Evolutionary conservation across 768 basidiomycete species (phyloP), one percentile per base, ranked within the genome.

Genomic region (Boletus eberwhitei): DNA sequence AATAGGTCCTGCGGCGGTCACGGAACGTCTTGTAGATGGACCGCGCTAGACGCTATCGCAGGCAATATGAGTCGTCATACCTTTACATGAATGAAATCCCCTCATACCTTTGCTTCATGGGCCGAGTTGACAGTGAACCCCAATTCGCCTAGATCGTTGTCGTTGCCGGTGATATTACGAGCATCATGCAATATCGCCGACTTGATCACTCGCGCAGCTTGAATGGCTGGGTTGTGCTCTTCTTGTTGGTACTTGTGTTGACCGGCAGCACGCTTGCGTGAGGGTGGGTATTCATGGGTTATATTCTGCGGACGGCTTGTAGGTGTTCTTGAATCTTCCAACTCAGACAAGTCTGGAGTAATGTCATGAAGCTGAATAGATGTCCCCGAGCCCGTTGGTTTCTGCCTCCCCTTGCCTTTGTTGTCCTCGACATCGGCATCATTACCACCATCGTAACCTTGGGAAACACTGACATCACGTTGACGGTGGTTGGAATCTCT

Each of bases 131-230:
- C 75, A 61, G 79, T 75, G 77, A 82, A 84, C 14, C 71, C 71
- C 52, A 84, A 63, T 41, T 73, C 74, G 16, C 64, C 76, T 34
- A 71, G 66, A 22, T 72, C 74, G 35, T 76, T 73, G 26, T 74
- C 75, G 17, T 74, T 74, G 12, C 85, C 84, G 48, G 70, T 74
- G 54, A 90, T 75, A 61, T 88, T 87, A 16, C 88, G 79, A 29
- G 88, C 88, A 69, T 90, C 88, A 61, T 90, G 88, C 39, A 90
- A 68, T 8, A 89, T 77, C 2, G 85, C 85, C n/a, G 78, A 78
- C 71, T 84, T 88, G 38, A 90, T 57, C 11, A 75, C 82, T 64
- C 80, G 86, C 2, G 84, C 88, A 11, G 86, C 87, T 35, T 78
- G 75, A 19, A 78, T 69, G 1, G 78, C 78, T 11, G 74, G 73